Percentiles rank a stretch among this genome's conserved stretches.
Evolutionary conservation across 495 filamentous ascomycete genomes (phyloP).

Genomic region (Clavariopsis aquatica): DNA sequence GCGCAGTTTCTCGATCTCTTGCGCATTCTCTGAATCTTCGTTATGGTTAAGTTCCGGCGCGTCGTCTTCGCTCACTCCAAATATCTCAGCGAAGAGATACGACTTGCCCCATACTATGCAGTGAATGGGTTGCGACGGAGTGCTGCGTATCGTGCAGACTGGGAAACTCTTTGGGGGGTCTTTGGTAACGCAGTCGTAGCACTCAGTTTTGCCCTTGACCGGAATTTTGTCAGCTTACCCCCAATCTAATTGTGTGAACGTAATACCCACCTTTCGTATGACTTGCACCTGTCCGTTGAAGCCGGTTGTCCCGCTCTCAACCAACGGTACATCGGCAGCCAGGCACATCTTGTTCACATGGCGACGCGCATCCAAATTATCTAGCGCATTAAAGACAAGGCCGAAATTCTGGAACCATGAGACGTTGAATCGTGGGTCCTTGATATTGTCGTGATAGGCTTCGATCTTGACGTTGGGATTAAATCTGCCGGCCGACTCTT

Average conservation of each 20-base stretch:
- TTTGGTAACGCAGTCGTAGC: constrained; percentile 92
- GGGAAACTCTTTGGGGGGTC: constrained; percentile 87
- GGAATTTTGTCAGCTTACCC: constrained; percentile 11
- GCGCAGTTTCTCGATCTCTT: constrained; percentile 83
- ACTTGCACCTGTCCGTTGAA: constrained; percentile 98
- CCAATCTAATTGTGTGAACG: not conserved
- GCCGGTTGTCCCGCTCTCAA: constrained; percentile 96
- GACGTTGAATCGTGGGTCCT: constrained; percentile 85
- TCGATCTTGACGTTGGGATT: constrained; percentile 86
- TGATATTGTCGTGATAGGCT: constrained; percentile 94
- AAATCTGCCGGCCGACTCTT: constrained; percentile 87
- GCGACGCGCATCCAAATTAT: constrained; percentile 90
- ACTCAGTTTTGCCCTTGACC: constrained; percentile 82
- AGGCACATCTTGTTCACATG: constrained; percentile 99
- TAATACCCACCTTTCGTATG: constrained; percentile 69
- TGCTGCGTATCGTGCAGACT: constrained; percentile 95
- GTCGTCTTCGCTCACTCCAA: constrained; percentile 87
- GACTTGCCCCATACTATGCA: constrained; percentile 99
- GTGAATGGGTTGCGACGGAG: constrained; percentile 91
- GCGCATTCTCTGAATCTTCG: constrained; percentile 78
- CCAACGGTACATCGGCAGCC: constrained; percentile 82
- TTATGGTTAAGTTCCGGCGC: constrained; percentile 72
- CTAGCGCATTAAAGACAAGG: constrained; percentile 93
- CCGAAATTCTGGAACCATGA: constrained; percentile 84
- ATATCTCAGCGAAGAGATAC: constrained; percentile 91